Base-by-base conservation (phyloP, 73 alveolate genomes). In the Paramecium octaurelia region DNA sequence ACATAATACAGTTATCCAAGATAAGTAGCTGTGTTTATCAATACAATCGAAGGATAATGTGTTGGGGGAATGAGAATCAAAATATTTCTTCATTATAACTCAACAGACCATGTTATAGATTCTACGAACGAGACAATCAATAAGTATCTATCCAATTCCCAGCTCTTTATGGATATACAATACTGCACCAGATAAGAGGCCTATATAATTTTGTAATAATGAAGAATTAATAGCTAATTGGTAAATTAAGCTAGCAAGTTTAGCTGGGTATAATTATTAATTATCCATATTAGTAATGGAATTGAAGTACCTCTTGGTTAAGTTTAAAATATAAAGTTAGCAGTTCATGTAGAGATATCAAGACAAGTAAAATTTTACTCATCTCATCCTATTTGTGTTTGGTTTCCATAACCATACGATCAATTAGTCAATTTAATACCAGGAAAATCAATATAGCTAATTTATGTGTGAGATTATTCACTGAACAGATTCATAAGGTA, bases 321-420 rank as follows among this genome's bases (percentile, higher is more conserved):
- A 42, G 69, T 43, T 3, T 6, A 80, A 43, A 43, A 21, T 10
- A 43, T n/a, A 20, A 80, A 80, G 16, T 24, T 80, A 24, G 44
- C 91, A n/a, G 91, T 80, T 8, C 24, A 38, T 42, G 73, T 80
- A 2, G 91, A 80, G 8, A 24, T 42, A 3, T 40, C 91, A n/a
- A 80, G 48, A 43, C 20, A 80, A 16, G 91, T 43, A 5, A 80
- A 27, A 80, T 80, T 80, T 80, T 80, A 29, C 29, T 80, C 91
- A 3, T 80, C 91, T 23, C 91, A 80, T 24, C 91, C 91, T 14
- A 23, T 80, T 7, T 43, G 73, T 42, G 34, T 80, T 14, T 80
- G 91, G 91, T 80, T 80, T 21, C 91, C 91, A 12, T 21, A 80
- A 80, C 91, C 91, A 9, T 80, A 23, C 44, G 91, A 80, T 43